Percentiles rank a stretch among this genome's conserved stretches.
These are phyloP conservation scores for Arthrinium puccinioides DNA, from an alignment of 2,329 filamentous ascomycete genomes.

Conservation along the genomic window DNA sequence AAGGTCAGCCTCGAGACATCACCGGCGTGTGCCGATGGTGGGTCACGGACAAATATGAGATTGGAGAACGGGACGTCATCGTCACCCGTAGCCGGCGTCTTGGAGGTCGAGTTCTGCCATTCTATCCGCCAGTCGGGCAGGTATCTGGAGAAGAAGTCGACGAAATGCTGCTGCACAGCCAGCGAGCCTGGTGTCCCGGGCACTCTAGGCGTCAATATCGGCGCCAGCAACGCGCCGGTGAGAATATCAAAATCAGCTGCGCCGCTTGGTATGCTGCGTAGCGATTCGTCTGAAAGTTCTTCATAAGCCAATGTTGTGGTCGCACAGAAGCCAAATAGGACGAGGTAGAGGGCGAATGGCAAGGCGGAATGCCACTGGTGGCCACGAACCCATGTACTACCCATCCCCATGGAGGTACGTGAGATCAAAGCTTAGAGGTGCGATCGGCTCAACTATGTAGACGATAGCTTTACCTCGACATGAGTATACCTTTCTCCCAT, in stretches of 20 bases:
- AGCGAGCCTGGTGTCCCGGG: constrained; percentile 74
- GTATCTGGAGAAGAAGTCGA: constrained; percentile 66
- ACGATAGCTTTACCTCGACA: no score
- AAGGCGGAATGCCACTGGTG: no score
- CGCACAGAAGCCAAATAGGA: constrained; percentile 7
- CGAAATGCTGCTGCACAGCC: constrained; percentile 72
- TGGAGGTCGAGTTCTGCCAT: constrained; percentile 85
- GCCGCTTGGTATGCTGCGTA: constrained; percentile 65
- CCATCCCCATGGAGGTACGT: no score
- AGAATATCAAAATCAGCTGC: constrained; percentile 73
- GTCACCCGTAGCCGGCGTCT: constrained; percentile 67
- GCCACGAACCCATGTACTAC: no score
- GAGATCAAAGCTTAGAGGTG: no score
- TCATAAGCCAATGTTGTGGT: constrained; percentile 37
- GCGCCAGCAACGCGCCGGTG: constrained; percentile 68
- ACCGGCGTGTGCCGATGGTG: constrained; percentile 68
- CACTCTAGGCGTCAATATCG: constrained; percentile 81
- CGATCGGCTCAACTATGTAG: no score
- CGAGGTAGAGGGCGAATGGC: constrained; percentile 19
- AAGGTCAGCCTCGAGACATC: constrained; percentile 77
- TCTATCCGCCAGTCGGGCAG: constrained; percentile 74
- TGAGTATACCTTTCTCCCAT: no score
- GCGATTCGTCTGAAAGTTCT: constrained; percentile 64
- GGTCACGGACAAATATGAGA: constrained; percentile 79
- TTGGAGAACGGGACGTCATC: constrained; percentile 77